Evolutionary conservation across 2,329 filamentous ascomycete species (phyloP).

Genomic region (Aspergillus sp.): DNA sequence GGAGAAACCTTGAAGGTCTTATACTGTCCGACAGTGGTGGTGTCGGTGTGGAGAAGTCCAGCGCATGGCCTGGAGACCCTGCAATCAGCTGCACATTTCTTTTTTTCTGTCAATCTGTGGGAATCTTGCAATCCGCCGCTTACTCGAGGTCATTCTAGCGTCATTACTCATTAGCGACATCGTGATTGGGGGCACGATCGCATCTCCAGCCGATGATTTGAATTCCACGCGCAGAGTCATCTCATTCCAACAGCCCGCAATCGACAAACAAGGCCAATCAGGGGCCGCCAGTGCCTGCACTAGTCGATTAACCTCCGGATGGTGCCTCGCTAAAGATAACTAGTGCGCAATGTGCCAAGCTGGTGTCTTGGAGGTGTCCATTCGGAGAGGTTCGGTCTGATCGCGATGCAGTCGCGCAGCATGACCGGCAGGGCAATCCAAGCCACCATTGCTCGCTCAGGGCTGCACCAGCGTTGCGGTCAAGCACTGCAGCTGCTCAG

Average conservation of each 20-base stretch:
- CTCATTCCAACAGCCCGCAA: conserved; percentile 2
- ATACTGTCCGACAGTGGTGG: conserved; percentile 10
- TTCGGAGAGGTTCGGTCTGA: conserved; percentile 6
- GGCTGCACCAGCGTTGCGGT: background rate
- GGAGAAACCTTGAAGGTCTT: conserved; percentile 19
- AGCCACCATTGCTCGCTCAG: background rate
- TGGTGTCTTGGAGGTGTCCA: conserved; percentile 4
- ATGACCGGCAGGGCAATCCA: background rate
- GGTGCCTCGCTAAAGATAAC: background rate
- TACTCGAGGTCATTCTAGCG: conserved; percentile 4
- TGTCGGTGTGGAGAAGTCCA: conserved; percentile 12
- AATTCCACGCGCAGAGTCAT: conserved; percentile 16
- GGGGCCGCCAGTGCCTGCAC: conserved; percentile 3
- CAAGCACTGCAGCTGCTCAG: background rate
- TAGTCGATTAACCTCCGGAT: conserved; percentile 8
- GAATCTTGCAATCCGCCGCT: background rate
- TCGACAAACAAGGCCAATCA: background rate
- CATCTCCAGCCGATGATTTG: conserved; percentile 14
- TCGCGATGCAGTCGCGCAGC: background rate
- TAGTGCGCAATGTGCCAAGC: background rate
- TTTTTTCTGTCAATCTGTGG: background rate
- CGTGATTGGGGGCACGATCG: conserved; percentile 6
- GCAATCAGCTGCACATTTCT: conserved; percentile 5
- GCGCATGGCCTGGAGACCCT: conserved; percentile 18
- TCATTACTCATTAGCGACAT: background rate